Conservation (phyloP, 176 grass and related monocot species). For the Avena atlantica region DNA sequence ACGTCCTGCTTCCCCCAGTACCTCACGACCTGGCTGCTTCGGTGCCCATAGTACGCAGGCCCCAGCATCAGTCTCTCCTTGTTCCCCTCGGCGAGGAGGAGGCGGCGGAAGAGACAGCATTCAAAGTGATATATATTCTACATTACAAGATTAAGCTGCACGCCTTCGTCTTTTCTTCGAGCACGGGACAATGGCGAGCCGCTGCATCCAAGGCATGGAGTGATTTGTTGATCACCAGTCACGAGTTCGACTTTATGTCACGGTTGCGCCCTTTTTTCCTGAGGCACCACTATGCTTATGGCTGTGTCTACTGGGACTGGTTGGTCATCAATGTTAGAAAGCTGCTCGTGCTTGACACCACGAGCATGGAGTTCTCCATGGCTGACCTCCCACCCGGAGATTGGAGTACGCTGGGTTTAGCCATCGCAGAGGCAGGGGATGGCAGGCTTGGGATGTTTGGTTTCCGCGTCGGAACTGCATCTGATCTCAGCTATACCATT, state of each 20-base stretch:
- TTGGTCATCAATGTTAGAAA: rapidly evolving
- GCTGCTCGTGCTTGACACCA: neutral
- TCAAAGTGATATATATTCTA: neutral
- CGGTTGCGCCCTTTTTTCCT: neutral
- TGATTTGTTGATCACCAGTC: neutral
- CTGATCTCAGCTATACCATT: neutral
- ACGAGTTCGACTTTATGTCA: neutral
- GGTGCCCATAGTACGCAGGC: neutral
- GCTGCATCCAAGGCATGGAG: neutral
- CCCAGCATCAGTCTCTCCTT: neutral
- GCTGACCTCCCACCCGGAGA: too few species aligned
- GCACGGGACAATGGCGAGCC: neutral
- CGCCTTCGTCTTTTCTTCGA: neutral
- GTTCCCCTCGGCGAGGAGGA: neutral
- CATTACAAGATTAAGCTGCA: neutral
- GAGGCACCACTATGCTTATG: neutral
- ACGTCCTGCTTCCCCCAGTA: neutral
- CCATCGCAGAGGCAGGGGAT: neutral
- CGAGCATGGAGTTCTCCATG: too few species aligned
- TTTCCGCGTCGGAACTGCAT: neutral
- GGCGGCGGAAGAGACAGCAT: neutral
- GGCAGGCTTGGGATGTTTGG: neutral
- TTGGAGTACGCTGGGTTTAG: neutral
- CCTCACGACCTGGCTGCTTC: too few species aligned
- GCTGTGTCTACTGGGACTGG: neutral